Percentiles rank a stretch among this genome's conserved stretches.
These are phyloP conservation scores for Fusarium dimerum DNA, from an alignment of 2,329 filamentous ascomycete genomes.

Conservation along the genomic window DNA sequence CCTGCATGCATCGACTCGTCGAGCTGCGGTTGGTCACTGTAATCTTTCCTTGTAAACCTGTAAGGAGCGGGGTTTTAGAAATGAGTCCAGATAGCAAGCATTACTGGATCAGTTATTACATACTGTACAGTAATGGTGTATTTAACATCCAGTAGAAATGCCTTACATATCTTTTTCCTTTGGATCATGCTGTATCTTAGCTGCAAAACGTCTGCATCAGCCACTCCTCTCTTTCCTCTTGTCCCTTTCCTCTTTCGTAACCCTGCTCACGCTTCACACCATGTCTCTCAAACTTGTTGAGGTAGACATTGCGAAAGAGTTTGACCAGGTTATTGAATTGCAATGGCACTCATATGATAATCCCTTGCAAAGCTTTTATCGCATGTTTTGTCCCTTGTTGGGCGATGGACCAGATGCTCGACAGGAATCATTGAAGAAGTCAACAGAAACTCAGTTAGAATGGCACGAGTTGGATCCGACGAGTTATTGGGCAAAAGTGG, in stretches of 20 bases:
- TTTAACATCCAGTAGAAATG: too few species aligned
- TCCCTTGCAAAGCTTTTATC: conserved; percentile 18
- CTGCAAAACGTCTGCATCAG: too few species aligned
- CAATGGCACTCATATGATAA: conserved; percentile 20
- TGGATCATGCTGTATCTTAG: too few species aligned
- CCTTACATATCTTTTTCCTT: too few species aligned
- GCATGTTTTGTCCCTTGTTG: conserved; percentile 21
- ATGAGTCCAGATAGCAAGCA: too few species aligned
- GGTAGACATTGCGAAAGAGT: conserved; percentile 15
- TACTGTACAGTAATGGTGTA: too few species aligned
- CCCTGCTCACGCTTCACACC: not conserved
- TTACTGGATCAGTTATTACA: too few species aligned
- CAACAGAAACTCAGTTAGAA: conserved; percentile 1
- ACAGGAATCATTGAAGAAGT: conserved; percentile 14
- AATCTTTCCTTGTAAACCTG: too few species aligned
- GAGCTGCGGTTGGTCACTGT: too few species aligned
- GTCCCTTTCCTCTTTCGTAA: not conserved
- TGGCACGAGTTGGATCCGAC: conserved; percentile 18
- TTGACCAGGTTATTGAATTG: conserved; percentile 20
- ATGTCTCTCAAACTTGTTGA: conserved; percentile 21
- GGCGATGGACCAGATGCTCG: conserved; percentile 10
- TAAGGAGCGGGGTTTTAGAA: too few species aligned
- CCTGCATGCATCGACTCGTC: too few species aligned
- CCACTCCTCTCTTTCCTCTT: too few species aligned
- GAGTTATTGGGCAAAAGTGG: conserved; percentile 19